Evolutionary conservation across 2,329 filamentous ascomycete species (phyloP), one percentile per base, ranked within the genome.

Genomic region (Cladophialophora yegresii): DNA sequence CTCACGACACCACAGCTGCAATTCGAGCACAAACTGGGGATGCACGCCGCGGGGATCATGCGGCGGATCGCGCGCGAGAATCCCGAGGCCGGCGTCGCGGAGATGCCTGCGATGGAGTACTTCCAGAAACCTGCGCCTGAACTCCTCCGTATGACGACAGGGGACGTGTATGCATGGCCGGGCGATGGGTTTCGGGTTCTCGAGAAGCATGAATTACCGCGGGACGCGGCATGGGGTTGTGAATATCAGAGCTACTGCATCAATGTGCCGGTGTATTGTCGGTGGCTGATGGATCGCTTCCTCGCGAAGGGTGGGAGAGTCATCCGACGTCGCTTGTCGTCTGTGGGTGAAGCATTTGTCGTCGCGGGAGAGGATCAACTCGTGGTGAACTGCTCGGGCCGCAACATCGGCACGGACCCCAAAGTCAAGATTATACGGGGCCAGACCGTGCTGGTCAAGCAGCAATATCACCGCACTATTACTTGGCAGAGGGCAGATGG

Each of bases 401-500:
- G 74, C 63, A 79, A 79, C 4, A 77, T 82, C 66, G 65, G 66
- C 53, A 70, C 67, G 0, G 80, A 82, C 71, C 72, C 75, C 1
- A 76, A 75, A 59, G 73, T 73, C 2, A 80, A 79, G 62, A 76
- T 80, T 45, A 82, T 81, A 54, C 70, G 78, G 67, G 79, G 80
- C 28, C 80, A 82, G 75, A 81, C 79, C 4, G 78, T 79, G 58
- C 77, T 85, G 12, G 76, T 82, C 8, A 75, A 76, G 9, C 82
- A 82, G 54, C 73, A 76, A 2, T 77, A 77, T 62, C 68, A 76
- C 2, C 76, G 76, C 58, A 82, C 75, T 0, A 78, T 89, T 22
- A 89, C 87, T 2, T 80, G 83, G 28, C 85, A 90, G 69, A 84
- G 85, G 70, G 79, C 79, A 0, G 86, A 89, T 71, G 87, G 87